Conservation (phyloP, 2,329 filamentous ascomycete species). For the Aciculosporium take region DNA sequence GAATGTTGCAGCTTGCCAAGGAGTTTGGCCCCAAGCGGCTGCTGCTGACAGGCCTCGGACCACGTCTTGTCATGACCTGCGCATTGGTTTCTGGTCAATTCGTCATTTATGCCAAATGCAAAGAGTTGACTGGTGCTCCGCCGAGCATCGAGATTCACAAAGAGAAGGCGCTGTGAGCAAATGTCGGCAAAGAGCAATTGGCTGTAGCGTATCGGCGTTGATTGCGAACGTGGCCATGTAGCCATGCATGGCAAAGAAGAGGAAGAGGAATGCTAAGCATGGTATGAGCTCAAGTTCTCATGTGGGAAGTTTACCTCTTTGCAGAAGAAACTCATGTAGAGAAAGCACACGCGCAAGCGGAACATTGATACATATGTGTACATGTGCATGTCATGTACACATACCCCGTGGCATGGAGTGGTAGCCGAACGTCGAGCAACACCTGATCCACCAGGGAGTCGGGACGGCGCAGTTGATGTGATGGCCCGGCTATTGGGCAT, state of each 20-base stretch:
- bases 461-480: not conserved
- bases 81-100: conserved; percentile 38
- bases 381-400: too few relatives aligned
- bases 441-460: too few relatives aligned
- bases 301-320: too few relatives aligned
- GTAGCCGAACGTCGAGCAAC: too few relatives aligned
- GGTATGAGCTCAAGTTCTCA: too few relatives aligned
- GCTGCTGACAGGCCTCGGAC: conserved; percentile 32
- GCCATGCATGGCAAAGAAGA: too few relatives aligned
- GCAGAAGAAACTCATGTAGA: too few relatives aligned
- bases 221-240: not conserved
- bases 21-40: conserved; percentile 37
- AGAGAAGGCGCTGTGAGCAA: conserved; percentile 19
- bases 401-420: too few relatives aligned
- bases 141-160: conserved; percentile 40
- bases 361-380: too few relatives aligned
- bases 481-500: not conserved
- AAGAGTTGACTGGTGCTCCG: conserved; percentile 35
- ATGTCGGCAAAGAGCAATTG: not conserved
- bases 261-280: too few relatives aligned
- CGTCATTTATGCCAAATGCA: conserved; percentile 41
- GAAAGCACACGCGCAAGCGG: too few relatives aligned
- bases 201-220: not conserved
- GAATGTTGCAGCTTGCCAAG: conserved; percentile 36
- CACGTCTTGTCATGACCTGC: conserved; percentile 39